Evolutionary conservation across 2,329 filamentous ascomycete species (phyloP).

Genomic region (Phyllosticta capitalensis): DNA sequence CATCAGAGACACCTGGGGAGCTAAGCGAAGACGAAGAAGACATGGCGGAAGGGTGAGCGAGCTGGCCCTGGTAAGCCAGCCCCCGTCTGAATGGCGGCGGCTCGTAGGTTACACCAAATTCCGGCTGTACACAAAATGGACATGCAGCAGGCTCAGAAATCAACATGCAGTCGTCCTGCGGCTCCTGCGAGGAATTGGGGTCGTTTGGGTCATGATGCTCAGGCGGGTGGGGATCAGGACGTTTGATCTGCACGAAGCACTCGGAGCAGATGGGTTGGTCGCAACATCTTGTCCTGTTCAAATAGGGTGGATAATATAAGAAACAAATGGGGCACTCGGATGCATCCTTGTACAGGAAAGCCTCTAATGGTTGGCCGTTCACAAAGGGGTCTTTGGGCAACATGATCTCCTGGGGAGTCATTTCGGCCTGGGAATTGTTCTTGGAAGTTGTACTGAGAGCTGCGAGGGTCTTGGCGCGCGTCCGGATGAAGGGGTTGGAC

Average conservation of each 20-base stretch:
- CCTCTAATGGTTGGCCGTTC: constrained; percentile 89
- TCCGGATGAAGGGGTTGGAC: constrained; percentile 56
- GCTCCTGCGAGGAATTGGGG: constrained; percentile 30
- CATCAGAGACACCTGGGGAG: constrained; percentile 17
- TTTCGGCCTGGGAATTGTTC: constrained; percentile 61
- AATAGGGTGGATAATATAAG: constrained; percentile 84
- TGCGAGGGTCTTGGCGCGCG: constrained; percentile 80
- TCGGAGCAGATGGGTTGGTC: constrained; percentile 96
- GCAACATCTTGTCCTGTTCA: constrained; percentile 91
- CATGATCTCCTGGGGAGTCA: constrained; percentile 66
- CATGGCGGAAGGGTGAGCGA: constrained; percentile 58
- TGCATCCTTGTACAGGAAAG: constrained; percentile 85
- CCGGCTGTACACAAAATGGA: constrained; percentile 88
- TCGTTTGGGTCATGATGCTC: constrained; percentile 53
- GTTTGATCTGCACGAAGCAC: constrained; percentile 97
- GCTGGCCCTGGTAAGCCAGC: constrained; percentile 52
- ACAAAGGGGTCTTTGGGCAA: constrained; percentile 77
- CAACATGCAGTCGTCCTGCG: constrained; percentile 52
- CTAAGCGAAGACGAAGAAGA: constrained; percentile 76
- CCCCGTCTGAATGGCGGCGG: constrained; percentile 82
- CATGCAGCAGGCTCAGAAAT: constrained; percentile 88
- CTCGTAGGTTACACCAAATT: constrained; percentile 94
- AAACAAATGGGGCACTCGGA: constrained; percentile 94
- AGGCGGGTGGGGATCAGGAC: constrained; percentile 80
- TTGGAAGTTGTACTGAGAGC: constrained; percentile 69